Percentiles rank a stretch among this genome's conserved stretches.
Evolutionary conservation across 2,329 filamentous ascomycete genomes (phyloP).

Genomic region (Helminthosporium solani): DNA sequence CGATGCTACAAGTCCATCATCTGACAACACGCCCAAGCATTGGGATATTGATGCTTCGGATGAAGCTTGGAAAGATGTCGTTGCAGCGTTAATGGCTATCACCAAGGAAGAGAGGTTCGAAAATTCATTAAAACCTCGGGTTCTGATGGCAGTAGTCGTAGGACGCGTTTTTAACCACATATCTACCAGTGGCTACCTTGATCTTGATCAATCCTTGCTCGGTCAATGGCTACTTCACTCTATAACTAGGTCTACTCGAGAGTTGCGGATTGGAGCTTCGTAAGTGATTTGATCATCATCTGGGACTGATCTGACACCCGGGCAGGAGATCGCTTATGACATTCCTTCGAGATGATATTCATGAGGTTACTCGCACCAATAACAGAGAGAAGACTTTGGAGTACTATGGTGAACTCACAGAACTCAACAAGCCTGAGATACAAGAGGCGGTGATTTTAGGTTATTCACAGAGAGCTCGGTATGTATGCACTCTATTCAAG

Average conservation of each 20-base stretch:
- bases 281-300: conserved; percentile 38
- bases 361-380: conserved; percentile 52
- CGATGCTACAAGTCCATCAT: conserved; percentile 13
- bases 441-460: conserved; percentile 84
- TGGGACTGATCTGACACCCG: conserved; percentile 9
- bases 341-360: conserved; percentile 60
- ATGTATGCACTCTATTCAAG: conserved; percentile 21
- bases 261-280: conserved; percentile 80
- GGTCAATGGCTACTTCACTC: conserved; percentile 82
- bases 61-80: conserved; percentile 36
- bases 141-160: conserved; percentile 48
- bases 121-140: conserved; percentile 28
- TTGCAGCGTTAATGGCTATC: conserved; percentile 33
- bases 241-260: conserved; percentile 78
- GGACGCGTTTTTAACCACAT: conserved; percentile 70
- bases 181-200: conserved; percentile 58
- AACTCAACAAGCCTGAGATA: conserved; percentile 64
- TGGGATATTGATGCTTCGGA: conserved; percentile 24
- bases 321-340: conserved; percentile 63
- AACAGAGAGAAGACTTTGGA: conserved; percentile 72
- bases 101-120: conserved; percentile 32
- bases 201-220: conserved; percentile 65
- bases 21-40: conserved; percentile 12
- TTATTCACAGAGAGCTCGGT: conserved; percentile 80
- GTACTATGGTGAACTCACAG: conserved; percentile 70